phyloP scores from a whole-genome alignment of 1,284 basidiomycete genomes.

The Cutaneotrichosporon cyanovorans region DNA sequence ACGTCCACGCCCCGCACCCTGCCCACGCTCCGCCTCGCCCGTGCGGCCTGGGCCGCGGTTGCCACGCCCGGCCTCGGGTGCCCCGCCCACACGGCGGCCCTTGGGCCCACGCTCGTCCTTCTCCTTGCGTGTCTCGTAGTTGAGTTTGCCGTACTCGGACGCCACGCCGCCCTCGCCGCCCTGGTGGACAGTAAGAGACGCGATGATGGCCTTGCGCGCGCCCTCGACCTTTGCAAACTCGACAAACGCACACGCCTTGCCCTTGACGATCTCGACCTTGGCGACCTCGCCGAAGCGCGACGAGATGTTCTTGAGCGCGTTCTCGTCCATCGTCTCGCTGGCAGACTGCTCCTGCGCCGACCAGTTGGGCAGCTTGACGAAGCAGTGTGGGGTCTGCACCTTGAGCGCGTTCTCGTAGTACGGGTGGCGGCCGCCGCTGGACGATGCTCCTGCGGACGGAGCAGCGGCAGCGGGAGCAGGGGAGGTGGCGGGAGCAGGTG shows the following conservation, averaged over 20 bases:
- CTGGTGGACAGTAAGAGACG: slow-evolving; percentile 56
- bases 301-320: slow-evolving; percentile 56
- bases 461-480: slow-evolving; percentile 16
- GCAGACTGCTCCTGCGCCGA: slow-evolving; percentile 49
- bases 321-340: slow-evolving; percentile 64
- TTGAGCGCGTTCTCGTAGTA: slow-evolving; percentile 54
- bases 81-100: slow-evolving; percentile 12
- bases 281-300: slow-evolving; percentile 76
- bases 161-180: slow-evolving; percentile 87
- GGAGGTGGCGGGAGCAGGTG: slow-evolving; percentile 15
- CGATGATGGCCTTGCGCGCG: slow-evolving; percentile 74
- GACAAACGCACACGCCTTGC: slow-evolving; percentile 88
- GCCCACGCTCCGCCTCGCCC: slow-evolving; percentile 5
- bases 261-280: slow-evolving; percentile 78
- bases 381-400: slow-evolving; percentile 66
- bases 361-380: slow-evolving; percentile 62
- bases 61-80: slow-evolving; percentile 9
- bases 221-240: slow-evolving; percentile 74
- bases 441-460: slow-evolving; percentile 16
- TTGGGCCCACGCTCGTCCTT: slow-evolving; percentile 56
- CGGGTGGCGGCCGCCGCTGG: slow-evolving; percentile 44
- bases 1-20: slow-evolving; percentile 7
- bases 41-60: slow-evolving; percentile 2
- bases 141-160: slow-evolving; percentile 55
- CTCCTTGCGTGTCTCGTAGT: slow-evolving; percentile 84